phyloP scores from a whole-genome alignment of 75 land plant species.

The Sequoiadendron giganteum region DNA sequence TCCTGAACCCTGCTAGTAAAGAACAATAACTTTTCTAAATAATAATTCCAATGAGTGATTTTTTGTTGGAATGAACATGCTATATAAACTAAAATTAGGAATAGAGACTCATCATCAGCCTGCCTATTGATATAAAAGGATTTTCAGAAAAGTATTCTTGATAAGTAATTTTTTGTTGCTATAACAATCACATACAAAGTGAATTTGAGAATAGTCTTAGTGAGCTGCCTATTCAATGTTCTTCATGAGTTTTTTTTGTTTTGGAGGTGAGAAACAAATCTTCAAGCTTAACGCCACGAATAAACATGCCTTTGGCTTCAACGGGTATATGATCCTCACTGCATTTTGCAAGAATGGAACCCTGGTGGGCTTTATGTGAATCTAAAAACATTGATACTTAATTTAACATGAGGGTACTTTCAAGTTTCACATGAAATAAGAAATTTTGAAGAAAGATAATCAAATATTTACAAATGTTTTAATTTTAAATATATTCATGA shows the following conservation, averaged over 20 bases:
- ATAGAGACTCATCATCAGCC: neutral
- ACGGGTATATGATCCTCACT: neutral
- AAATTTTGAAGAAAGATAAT: neutral
- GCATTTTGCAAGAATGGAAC: neutral
- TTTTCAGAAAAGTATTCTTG: neutral
- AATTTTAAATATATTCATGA: too few species aligned
- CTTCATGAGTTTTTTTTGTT: neutral
- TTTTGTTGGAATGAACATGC: neutral
- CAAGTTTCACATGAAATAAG: neutral
- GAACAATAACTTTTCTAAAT: neutral
- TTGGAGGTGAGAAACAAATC: neutral
- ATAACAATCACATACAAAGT: neutral
- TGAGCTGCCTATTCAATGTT: neutral
- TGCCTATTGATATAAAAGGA: neutral
- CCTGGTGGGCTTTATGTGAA: neutral
- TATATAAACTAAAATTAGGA: neutral
- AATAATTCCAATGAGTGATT: neutral
- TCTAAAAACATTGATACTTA: neutral
- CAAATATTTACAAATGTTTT: too few species aligned
- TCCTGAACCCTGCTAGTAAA: neutral
- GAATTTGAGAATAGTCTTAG: neutral
- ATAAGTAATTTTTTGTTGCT: neutral
- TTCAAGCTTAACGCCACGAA: neutral
- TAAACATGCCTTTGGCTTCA: neutral
- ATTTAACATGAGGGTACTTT: neutral